Percentiles rank a stretch among this genome's conserved stretches.
Evolutionary conservation across 75 land plant species (phyloP).

Genomic region (Sequoiadendron giganteum): DNA sequence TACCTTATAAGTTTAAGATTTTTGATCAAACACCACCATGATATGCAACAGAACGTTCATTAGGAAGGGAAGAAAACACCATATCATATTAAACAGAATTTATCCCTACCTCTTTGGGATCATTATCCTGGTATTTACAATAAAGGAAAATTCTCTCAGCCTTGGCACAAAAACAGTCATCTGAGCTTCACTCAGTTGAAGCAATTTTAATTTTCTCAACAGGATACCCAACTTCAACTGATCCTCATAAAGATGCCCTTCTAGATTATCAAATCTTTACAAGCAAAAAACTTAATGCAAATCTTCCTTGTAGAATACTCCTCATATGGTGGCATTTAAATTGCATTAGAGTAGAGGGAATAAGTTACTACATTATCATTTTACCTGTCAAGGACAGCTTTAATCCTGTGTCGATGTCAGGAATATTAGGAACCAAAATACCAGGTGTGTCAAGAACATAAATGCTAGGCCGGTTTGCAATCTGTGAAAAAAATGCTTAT

Average conservation of each 20-base stretch:
- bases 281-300: not conserved
- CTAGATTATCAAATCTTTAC: not conserved
- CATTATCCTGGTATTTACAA: not conserved
- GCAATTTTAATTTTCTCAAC: not conserved
- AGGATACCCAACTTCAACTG: not conserved
- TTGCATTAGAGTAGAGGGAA: not conserved
- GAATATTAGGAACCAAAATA: constrained; percentile 86
- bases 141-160: not conserved
- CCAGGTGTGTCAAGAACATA: constrained; percentile 97
- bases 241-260: not conserved
- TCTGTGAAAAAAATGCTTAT: constrained; percentile 35
- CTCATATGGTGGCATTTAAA: not conserved
- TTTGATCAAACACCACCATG: not conserved
- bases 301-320: not conserved
- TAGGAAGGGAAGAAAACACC: not conserved
- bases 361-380: not conserved
- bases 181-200: not conserved
- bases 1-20: not conserved
- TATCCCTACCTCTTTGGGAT: not conserved
- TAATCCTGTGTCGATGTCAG: constrained; percentile 80
- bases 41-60: not conserved
- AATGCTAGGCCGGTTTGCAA: constrained; percentile 88
- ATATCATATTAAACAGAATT: not conserved
- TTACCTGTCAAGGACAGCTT: constrained; percentile 89
- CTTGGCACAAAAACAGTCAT: not conserved